Evolutionary conservation across 2,329 filamentous ascomycete genomes (phyloP).

Genomic region (Botrytis deweyae): DNA sequence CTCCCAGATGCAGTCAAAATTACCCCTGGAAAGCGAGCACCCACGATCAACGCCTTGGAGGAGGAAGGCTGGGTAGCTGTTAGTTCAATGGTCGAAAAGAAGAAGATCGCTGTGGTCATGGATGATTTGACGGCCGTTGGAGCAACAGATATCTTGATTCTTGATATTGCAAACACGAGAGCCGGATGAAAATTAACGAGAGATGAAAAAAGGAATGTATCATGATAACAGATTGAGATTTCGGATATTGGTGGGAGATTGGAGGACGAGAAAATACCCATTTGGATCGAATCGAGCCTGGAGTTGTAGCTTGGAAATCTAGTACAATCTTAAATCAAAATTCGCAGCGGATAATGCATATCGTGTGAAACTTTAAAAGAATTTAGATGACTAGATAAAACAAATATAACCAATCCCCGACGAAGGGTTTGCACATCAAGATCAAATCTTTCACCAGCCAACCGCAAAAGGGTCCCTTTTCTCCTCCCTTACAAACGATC

Average conservation of each 20-base stretch:
- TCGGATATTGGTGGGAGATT: neutral
- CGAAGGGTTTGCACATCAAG: neutral
- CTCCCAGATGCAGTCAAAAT: constrained; percentile 69
- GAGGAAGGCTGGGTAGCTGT: constrained; percentile 30
- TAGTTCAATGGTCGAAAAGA: constrained; percentile 39
- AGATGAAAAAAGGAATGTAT: neutral
- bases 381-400: neutral
- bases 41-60: constrained; percentile 81
- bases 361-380: neutral
- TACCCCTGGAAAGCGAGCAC: constrained; percentile 90
- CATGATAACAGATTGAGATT: neutral
- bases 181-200: constrained; percentile 25
- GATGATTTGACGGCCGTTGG: constrained; percentile 39
- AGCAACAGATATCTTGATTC: constrained; percentile 40
- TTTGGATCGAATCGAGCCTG: constrained; percentile 6
- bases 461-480: constrained; percentile 5
- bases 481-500: constrained; percentile 9
- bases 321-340: neutral
- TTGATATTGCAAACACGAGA: constrained; percentile 40
- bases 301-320: constrained; percentile 10
- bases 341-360: neutral
- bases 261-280: constrained; percentile 1
- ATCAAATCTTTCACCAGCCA: neutral
- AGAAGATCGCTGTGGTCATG: constrained; percentile 40
- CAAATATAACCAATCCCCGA: neutral